Evolutionary conservation across 2,329 filamentous ascomycete species (phyloP), one percentile per base, ranked within the genome.

Genomic region (Pseudomassariella vexata): DNA sequence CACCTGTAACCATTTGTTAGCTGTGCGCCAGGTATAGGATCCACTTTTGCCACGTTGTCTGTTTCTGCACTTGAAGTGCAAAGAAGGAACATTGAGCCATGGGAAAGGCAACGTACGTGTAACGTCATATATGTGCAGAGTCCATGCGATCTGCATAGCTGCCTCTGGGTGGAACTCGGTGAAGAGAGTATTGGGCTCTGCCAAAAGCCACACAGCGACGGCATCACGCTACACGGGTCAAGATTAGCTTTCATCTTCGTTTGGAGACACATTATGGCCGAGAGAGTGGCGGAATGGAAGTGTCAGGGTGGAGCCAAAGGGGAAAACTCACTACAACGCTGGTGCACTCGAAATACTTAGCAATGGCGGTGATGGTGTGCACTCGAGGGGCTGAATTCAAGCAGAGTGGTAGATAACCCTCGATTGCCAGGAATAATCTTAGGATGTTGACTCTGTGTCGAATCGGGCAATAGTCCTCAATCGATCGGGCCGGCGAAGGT

Each of bases 381-480:
- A 82, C 57, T 10, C 81, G 76, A 9, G 70, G 64, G 1, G 81
- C 80, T 0, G 79, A 83, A 52, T 85, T 72, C 10, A 86, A 52
- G 2, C 63, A 58, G 1, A 77, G 62, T 15, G n/a, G n/a, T 19
- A 66, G 57, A 3, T 68, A 60, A 3, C 70, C 70, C 40, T 75
- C 64, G 24, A 85, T 67, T 9, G 70, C 62, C 44, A 73, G 64
- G 4, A 85, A 59, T 1, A 85, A 57, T 2, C 78, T 67, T 27
- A 83, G 65, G 20, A 92, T 75, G 14, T 70, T 71, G 18, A 70
- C 71, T 9, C 74, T 63, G 47, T 85, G 81, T 3, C 81, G 72
- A 6, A 76, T 57, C 2, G 70, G 67, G 28, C 77, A 82, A 49
- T 85, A 85, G 41, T 82, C 79, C 1, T 59, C 55, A 10, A 73